Conservation (phyloP, 257 asterid genomes). For the Forsythia suspensa region DNA sequence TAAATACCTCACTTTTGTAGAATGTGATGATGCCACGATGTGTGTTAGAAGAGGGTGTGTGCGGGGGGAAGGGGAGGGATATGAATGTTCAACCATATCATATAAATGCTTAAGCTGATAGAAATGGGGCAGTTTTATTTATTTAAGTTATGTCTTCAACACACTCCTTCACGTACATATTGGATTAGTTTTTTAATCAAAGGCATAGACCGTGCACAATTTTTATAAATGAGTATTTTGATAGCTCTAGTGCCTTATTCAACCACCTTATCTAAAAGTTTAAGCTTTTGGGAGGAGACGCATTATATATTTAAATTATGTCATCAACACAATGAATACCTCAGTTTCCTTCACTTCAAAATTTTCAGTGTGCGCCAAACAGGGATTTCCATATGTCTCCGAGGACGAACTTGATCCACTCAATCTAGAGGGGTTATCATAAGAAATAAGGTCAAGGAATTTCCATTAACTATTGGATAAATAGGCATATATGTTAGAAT, state of each 20-base stretch:
- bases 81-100: too few species aligned
- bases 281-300: background rate
- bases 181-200: too few species aligned
- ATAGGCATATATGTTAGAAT: background rate
- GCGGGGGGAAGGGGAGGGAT: too few species aligned
- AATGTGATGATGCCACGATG: too few species aligned
- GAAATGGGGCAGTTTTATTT: too few species aligned
- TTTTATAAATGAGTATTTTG: too few species aligned
- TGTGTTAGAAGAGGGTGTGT: too few species aligned
- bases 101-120: too few species aligned
- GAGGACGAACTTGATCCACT: slow-evolving; percentile 87
- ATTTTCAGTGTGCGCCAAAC: slow-evolving; percentile 65
- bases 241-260: background rate
- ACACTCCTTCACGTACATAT: too few species aligned
- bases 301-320: background rate
- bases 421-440: slow-evolving; percentile 34
- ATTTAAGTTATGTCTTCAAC: too few species aligned
- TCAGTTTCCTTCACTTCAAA: slow-evolving; percentile 84
- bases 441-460: background rate
- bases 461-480: background rate
- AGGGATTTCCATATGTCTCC: slow-evolving; percentile 84
- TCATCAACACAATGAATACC: slow-evolving; percentile 41
- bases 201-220: too few species aligned
- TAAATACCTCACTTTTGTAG: too few species aligned
- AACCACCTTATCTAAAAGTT: background rate